These are phyloP conservation scores for Cryptococcus wingfieldii DNA, from an alignment of 1,284 basidiomycete species.

Conservation along the genomic window DNA sequence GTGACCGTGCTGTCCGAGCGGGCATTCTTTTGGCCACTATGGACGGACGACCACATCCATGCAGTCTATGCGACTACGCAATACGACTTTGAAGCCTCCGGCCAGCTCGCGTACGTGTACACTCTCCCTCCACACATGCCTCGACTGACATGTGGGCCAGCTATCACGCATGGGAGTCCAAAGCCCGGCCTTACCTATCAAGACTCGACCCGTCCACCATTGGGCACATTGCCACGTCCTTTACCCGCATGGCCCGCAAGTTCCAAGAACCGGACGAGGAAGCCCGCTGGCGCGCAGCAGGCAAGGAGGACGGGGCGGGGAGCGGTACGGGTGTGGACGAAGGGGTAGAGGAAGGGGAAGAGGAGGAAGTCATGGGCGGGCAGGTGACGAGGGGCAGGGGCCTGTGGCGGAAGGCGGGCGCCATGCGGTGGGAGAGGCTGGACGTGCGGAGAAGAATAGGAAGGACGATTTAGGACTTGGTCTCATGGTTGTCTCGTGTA, in stretches of 20 bases:
- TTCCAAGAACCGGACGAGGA: conserved; percentile 33
- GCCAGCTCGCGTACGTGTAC: conserved; percentile 32
- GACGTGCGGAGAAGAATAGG: neutral
- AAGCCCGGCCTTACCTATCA: conserved; percentile 26
- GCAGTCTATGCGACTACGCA: conserved; percentile 33
- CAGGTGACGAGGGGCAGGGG: neutral
- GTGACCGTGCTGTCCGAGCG: conserved; percentile 48
- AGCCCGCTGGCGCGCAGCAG: conserved; percentile 15
- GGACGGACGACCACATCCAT: conserved; percentile 36
- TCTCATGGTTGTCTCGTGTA: too few relatives aligned
- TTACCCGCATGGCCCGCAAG: conserved; percentile 33
- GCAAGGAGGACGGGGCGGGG: conserved; percentile 10
- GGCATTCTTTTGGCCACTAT: conserved; percentile 51
- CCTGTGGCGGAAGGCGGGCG: neutral
- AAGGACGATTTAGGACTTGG: too few relatives aligned
- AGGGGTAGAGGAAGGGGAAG: conserved; percentile 10
- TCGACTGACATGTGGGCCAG: conserved; percentile 3
- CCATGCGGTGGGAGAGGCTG: neutral
- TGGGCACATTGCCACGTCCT: conserved; percentile 27
- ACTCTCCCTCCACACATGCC: neutral
- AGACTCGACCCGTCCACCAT: conserved; percentile 31
- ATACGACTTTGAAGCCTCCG: conserved; percentile 36
- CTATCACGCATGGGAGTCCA: conserved; percentile 46
- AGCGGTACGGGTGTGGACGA: conserved; percentile 9
- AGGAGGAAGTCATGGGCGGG: conserved; percentile 4